Evolutionary conservation across 768 basidiomycete genomes (phyloP), one percentile per base, ranked within the genome.

Genomic region (Hericium rajendrae): DNA sequence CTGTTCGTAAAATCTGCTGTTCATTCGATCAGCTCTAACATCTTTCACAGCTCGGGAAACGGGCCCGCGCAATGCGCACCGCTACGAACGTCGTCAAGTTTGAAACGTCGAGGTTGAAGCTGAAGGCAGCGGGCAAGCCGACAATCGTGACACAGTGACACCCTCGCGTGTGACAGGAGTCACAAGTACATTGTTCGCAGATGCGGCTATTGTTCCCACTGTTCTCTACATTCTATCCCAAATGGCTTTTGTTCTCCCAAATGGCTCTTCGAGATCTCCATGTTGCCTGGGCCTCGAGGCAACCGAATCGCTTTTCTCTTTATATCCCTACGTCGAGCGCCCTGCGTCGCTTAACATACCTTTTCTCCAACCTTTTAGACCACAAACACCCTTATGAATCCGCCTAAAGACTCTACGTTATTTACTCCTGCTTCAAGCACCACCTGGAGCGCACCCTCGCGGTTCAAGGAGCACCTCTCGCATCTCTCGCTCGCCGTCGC

Each of bases 401-500:
- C 40, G 43, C 11, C 54, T 55, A 49, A 56, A 46, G 52, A 38
- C 18, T 38, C 38, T 18, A 15, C 54, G 28, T 2, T 51, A n/a
- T 12, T 13, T 11, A 51, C 56, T 10, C 49, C 48, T 20, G 54
- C 56, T 13, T 60, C 53, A 32, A 48, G 48, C 20, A 38, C 39
- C 40, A 32, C 55, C 22, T 11, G 20, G 28, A 12, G 32, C 10
- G 22, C 54, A 22, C 40, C 51, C 2, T 58, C 55, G 26, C 54
- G 50, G 39, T 59, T 53, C 54, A 57, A 48, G 26, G 62, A 63
- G 53, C 32, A 32, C 32, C 32, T 32, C 9, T 61, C 57, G 26
- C 55, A 61, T 37, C 39, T 61, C 9, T 61, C 57, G 11, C 18
- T 63, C 48, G 1, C 51, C 11, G 39, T 61, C 52, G 63, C 63